Base-by-base conservation (phyloP, 345 rosid genomes). In the Heritiera fomes region DNA sequence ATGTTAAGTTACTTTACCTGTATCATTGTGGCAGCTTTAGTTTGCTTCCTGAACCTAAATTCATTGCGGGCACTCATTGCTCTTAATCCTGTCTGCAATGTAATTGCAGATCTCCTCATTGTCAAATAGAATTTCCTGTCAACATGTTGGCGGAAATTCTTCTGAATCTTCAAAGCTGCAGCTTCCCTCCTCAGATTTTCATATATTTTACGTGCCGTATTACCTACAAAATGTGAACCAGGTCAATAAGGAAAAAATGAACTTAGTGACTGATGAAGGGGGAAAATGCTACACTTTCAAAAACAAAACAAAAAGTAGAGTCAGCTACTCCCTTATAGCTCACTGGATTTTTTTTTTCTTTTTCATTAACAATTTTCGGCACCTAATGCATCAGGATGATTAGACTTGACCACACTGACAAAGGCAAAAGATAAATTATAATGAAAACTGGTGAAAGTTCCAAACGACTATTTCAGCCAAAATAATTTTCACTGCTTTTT, bases 21-120 rank as follows among this genome's bases (percentile, higher is more conserved):
- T 77, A 90, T 83, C 71, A 84, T 75, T 53, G 77, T 88, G 59
- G 99, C 88, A 79, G 97, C 97, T 83, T 91, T 94, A 45, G 94
- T 91, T 85, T 84, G 91, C 85, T 87, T 89, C 88, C 92, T 89
- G 80, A 89, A 87, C 80, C 97, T 86, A 82, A 90, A 93, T 78
- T 91, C 97, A 86, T 88, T 87, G 67, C 99, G 92, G 71, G 95
- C 94, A 87, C 85, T 86, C 98, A 94, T 94, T 65, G 90, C 91
- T 85, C 94, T 91, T 70, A 91, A 84, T 80, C 95, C 97, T 58
- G 97, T 87, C 92, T 96, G 98, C 90, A 96, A 81, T 43, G 80
- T 80, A 56, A 94, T 74, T 32, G 97, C 93, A 82, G 94, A 88
- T 73, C 84, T 85, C 80, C 84, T 84, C 59, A 80, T 73, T 49